These are phyloP conservation scores for Penicillium odoratum DNA, from an alignment of 495 filamentous ascomycete genomes.

Conservation along the genomic window DNA sequence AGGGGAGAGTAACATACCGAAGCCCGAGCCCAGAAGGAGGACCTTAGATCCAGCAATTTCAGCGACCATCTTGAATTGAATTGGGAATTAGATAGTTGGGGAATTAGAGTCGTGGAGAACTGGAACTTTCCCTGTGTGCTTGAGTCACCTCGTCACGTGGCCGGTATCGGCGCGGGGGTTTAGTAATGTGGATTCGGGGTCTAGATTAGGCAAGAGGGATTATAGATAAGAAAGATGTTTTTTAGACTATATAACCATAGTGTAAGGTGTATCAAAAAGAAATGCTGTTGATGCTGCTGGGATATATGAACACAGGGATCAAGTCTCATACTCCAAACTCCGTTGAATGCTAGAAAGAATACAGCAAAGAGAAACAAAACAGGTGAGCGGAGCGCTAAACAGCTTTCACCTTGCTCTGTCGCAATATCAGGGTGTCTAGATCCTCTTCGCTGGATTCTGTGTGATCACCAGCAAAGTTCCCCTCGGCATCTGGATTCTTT, in stretches of 20 bases:
- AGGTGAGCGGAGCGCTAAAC: conserved; percentile 23
- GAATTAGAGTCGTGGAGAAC: conserved; percentile 12
- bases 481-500: conserved; percentile 44
- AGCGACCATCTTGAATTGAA: conserved; percentile 34
- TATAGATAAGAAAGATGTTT: conserved; percentile 3
- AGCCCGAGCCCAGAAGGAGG: conserved; percentile 75
- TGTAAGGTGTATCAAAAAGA: neutral
- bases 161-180: conserved; percentile 29
- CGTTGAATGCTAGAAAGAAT: conserved; percentile 21
- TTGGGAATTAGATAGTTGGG: conserved; percentile 17
- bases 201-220: conserved; percentile 5
- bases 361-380: conserved; percentile 4
- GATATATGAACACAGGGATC: conserved; percentile 3
- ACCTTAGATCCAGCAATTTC: conserved; percentile 54
- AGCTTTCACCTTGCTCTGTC: conserved; percentile 32
- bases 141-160: conserved; percentile 30
- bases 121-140: conserved; percentile 10
- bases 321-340: conserved; percentile 11
- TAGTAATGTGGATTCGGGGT: conserved; percentile 9
- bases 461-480: conserved; percentile 42
- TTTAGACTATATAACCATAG: neutral
- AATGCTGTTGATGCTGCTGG: conserved; percentile 5
- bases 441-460: conserved; percentile 30
- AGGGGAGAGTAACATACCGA: conserved; percentile 44
- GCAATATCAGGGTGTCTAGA: conserved; percentile 23